Evolutionary conservation across 2,329 filamentous ascomycete species (phyloP), one percentile per base, ranked within the genome.

Genomic region (Xylaria sp.): DNA sequence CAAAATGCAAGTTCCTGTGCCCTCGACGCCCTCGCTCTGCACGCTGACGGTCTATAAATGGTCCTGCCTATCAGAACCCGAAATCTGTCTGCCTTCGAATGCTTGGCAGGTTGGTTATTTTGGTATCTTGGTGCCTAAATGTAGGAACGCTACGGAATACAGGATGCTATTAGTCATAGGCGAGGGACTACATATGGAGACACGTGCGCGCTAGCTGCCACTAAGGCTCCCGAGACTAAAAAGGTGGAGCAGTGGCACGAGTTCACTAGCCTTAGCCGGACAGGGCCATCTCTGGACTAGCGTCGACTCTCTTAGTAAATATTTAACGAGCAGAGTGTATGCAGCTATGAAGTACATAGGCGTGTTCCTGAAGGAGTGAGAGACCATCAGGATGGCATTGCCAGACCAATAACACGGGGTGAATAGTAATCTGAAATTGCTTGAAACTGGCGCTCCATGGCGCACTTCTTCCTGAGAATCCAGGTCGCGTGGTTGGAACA

Each of bases 51-150:
- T 46, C 13, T 46, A 46, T 42, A 42, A 42, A 6, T 46, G 42
- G 42, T 16, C 42, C 23, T 46, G 42, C 10, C 10, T 16, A 46
- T 16, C 42, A 46, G 13, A 46, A 46, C 11, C 10, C 23, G 11
- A 18, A 16, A 18, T 54, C 42, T 18, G 51, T 52, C 39, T 55
- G 16, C 6, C 18, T 57, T 52, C 19, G 48, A 23, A 13, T 52
- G 39, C 58, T 63, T 63, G 61, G 61, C 61, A 55, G 52, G 47
- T 50, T 9, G 18, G 8, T 50, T 30, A 11, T 30, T 50, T 46
- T 46, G 42, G 42, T 16, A 46, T 46, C 11, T 46, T 6, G 5
- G 10, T n/a, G 42, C 42, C 10, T 46, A 46, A n/a, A 46, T n/a
- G 42, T 9, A 42, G 37, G 37, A 10, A 42, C 37, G 11, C 23